phyloP scores from a whole-genome alignment of 2,329 filamentous ascomycete species.

The Nemania sp. region DNA sequence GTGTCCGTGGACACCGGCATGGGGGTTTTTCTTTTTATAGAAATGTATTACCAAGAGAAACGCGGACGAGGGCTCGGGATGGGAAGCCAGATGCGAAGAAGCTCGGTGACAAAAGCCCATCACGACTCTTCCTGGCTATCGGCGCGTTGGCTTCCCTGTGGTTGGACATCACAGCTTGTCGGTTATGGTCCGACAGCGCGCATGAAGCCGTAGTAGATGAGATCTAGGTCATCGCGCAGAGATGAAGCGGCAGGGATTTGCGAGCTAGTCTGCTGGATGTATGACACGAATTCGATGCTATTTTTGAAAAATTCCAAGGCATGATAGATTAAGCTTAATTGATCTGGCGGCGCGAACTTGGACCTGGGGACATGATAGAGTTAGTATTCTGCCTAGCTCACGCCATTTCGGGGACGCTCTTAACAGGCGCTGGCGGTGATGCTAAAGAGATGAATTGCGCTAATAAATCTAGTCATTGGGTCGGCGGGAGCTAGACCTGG shows the following conservation, averaged over 20 bases:
- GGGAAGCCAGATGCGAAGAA: slow-evolving; percentile 3
- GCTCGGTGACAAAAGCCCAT: slow-evolving; percentile 8
- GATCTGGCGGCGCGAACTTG: slow-evolving; percentile 5
- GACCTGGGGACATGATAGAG: background rate
- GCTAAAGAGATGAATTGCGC: slow-evolving; percentile 5
- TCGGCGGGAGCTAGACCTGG: background rate
- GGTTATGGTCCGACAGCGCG: slow-evolving; percentile 12
- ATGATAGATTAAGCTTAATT: slow-evolving; percentile 46
- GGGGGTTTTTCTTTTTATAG: slow-evolving; percentile 38
- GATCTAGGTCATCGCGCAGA: slow-evolving; percentile 33
- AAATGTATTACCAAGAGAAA: slow-evolving; percentile 32
- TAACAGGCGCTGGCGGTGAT: background rate
- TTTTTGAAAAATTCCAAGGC: slow-evolving; percentile 39
- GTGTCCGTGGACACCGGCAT: slow-evolving; percentile 13
- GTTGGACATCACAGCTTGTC: slow-evolving; percentile 4
- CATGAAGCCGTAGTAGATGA: slow-evolving; percentile 22
- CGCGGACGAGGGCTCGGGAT: slow-evolving; percentile 15
- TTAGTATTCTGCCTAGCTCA: background rate
- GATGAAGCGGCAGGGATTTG: slow-evolving; percentile 20
- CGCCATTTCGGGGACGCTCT: background rate
- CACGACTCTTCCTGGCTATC: slow-evolving; percentile 7
- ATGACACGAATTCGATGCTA: slow-evolving; percentile 36
- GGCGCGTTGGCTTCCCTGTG: background rate
- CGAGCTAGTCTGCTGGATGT: slow-evolving; percentile 16
- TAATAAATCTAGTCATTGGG: slow-evolving; percentile 7